Base-by-base conservation (phyloP, 306 rosid species). In the Notholithocarpus densiflorus region DNA sequence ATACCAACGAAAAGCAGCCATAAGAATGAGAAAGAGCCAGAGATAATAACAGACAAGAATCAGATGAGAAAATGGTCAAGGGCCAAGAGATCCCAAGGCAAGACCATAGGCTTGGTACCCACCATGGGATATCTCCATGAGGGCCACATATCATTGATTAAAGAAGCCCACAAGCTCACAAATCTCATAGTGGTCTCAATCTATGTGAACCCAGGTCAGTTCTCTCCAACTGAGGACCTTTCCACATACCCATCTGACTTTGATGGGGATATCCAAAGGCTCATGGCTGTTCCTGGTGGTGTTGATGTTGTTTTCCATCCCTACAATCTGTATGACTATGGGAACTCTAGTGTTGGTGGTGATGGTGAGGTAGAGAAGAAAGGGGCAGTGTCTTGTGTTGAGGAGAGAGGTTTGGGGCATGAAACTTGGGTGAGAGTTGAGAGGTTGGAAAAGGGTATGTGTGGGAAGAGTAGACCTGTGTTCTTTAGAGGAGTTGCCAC, bases 401-500 rank as follows among this genome's bases (percentile, higher is more conserved):
- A 94, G 82, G 82, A 81, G 13, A 81, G 73, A 29, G 94, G 93
- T 8, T 34, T 76, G 34, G 94, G 87, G 62, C 94, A 95, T 78
- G 97, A 93, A 76, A 90, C 89, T 27, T 95, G 98, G 99, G 93
- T 95, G 1, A 87, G 96, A 61, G 92, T 87, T 34, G 93, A 91
- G 80, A 89, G 81, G 20, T 82, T 95, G 79, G 96, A 93, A 71
- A 87, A 90, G 88, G 93, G 91, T 19, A 80, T 95, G 82, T 93
- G 99, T 84, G 99, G 98, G 79, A 79, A 73, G 72, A 95, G 92
- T 12, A 87, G 99, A 77, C 98, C 98, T 32, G 73, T 90, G 75
- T 89, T 91, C 86, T 95, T 95, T 24, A 84, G 96, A 90, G 99
- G 99, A 23, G 97, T 93, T 72, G 94, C 97, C 3, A 93, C 99